Conservation (phyloP, 1,284 basidiomycete genomes). For the Microbotryum saponariae region DNA sequence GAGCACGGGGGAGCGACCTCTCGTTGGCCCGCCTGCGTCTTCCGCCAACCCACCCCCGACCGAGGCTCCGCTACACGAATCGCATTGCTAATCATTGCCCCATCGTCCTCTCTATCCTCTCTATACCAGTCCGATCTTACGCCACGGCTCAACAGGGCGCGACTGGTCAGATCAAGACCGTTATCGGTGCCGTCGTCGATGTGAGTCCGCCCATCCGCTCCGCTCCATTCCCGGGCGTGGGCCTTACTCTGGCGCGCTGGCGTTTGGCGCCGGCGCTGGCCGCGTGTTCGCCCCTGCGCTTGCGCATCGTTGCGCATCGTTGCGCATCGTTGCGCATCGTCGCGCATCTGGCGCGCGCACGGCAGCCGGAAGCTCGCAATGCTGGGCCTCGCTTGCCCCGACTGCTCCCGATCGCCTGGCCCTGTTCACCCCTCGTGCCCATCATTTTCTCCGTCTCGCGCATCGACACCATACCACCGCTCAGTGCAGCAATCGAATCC, state of each 20-base stretch:
- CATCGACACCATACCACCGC: no score
- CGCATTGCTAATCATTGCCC: neutral
- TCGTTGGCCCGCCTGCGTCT: constrained; percentile 14
- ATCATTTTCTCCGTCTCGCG: neutral
- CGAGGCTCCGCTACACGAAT: neutral
- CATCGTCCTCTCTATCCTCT: no score
- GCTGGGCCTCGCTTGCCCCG: neutral
- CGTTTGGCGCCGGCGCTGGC: no score
- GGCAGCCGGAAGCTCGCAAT: neutral
- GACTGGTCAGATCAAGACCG: constrained; percentile 67
- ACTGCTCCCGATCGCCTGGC: constrained; percentile 44
- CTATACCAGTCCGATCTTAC: constrained; percentile 65
- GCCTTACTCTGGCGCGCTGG: no score
- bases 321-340: neutral
- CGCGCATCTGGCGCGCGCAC: neutral
- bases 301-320: neutral
- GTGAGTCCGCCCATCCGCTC: constrained; percentile 21
- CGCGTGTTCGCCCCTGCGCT: neutral
- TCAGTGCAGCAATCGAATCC: no score
- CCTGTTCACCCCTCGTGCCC: constrained; percentile 46
- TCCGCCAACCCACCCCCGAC: neutral
- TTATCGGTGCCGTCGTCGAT: constrained; percentile 81
- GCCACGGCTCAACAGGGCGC: constrained; percentile 73
- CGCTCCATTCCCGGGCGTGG: neutral
- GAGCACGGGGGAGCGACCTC: neutral